Evolutionary conservation across 208 protist genomes (phyloP), one percentile per base, ranked within the genome.

Genomic region (Crithidia sp.): DNA sequence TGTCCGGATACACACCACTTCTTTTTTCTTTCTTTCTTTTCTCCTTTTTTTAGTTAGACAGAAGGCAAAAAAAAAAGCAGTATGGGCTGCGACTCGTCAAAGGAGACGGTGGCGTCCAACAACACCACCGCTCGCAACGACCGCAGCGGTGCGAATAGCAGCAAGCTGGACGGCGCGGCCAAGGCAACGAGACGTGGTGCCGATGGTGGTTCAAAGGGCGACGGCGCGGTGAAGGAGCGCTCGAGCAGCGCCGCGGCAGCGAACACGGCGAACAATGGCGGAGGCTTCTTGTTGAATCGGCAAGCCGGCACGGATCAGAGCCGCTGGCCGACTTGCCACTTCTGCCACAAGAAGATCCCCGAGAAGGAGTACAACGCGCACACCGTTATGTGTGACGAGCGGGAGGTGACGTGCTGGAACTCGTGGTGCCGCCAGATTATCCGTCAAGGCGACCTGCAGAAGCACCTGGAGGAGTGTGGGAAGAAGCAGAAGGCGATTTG

Each of bases 381-480:
- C 85, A 95, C 90, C 13, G 90, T 93, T 45, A 88, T 88, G 88
- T 95, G 90, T 62, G 86, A 92, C 69, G 88, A 95, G 80, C 87
- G 90, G 54, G 90, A 95, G 87, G 88, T 95, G 45, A 95, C 90
- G 43, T 95, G 90, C 79, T 91, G 86, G 86, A 93, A 95, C 77
- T 91, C 83, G 67, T 95, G 90, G 90, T 96, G 91, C 62, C 89
- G 86, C 10, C 74, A 92, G 56, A 93, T 96, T 59, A 84, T 96
- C 13, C 83, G 87, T 19, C 91, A 93, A 59, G 87, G 88, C 7
- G 77, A 85, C 55, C 72, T 96, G 61, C 63, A 86, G 59, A 86
- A 86, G 65, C 91, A 96, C 71, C 71, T 94, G 43, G 89, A 96
- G 77, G 82, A 94, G 67, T 96, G 91, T 70, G 86, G 79, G 2